A percentile compares a stretch with the other conserved stretches of the same genome.
Conservation (phyloP, 2,329 filamentous ascomycete genomes). For the Xenosphaeropsis pyriputrescens region DNA sequence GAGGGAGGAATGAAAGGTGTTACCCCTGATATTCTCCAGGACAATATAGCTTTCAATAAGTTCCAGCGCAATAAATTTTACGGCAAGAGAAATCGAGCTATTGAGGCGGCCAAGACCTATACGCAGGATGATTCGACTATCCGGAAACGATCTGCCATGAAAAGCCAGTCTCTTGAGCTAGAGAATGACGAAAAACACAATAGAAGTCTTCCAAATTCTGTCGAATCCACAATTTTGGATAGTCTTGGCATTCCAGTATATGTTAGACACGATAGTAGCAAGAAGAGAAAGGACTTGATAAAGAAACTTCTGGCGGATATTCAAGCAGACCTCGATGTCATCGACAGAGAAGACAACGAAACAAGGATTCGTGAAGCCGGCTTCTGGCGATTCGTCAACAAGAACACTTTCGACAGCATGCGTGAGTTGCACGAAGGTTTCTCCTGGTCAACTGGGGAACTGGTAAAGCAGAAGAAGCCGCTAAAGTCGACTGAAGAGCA, state of each 20-base stretch:
- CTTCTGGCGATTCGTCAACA: slow-evolving; percentile 18
- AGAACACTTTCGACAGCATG: slow-evolving; percentile 2
- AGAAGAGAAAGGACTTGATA: slow-evolving; percentile 12
- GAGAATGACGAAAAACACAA: too few species aligned
- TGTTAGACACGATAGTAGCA: slow-evolving; percentile 7
- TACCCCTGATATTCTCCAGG: neutral
- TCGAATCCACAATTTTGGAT: slow-evolving; percentile 13
- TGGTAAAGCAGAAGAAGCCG: neutral
- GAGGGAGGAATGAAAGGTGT: neutral
- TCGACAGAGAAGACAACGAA: slow-evolving; percentile 12
- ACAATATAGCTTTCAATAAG: neutral
- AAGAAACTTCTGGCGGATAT: slow-evolving; percentile 11
- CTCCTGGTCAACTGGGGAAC: slow-evolving; percentile 2
- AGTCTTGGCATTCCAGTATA: slow-evolving; percentile 13
- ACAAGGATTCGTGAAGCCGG: slow-evolving; percentile 11
- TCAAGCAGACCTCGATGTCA: slow-evolving; percentile 13
- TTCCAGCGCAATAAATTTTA: neutral
- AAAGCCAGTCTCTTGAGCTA: too few species aligned
- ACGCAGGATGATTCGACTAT: too few species aligned
- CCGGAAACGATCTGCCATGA: too few species aligned
- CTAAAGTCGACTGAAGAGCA: too few species aligned
- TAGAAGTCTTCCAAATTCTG: neutral
- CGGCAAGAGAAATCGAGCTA: too few species aligned
- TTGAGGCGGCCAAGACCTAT: too few species aligned
- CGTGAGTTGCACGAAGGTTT: slow-evolving; percentile 1